Evolutionary conservation across 2,329 filamentous ascomycete species (phyloP), one percentile per base, ranked within the genome.

Genomic region (Trichoderma lentiforme): DNA sequence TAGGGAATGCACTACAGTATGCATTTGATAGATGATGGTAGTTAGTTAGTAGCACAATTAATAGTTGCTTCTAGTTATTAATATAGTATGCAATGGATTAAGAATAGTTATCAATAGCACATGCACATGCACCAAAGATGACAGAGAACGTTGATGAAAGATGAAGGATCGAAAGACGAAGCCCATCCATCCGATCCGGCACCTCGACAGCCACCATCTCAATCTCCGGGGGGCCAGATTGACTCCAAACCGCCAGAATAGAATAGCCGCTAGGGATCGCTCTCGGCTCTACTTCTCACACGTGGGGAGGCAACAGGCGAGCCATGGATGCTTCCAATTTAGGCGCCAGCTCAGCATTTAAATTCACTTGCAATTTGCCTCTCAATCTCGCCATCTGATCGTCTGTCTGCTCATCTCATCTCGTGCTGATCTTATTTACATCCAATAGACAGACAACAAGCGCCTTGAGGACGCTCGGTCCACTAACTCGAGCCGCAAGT

Each of bases 281-380:
- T 43, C 58, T 62, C 32, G 30, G 36, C 62, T 51, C 18, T 43
- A 24, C 24, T 21, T 26, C 3, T 26, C 24, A 28, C 64, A 67
- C 64, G 64, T 67, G 64, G 63, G 30, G 58, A 61, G 30, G 32
- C 30, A 24, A 14, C 12, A 28, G 34, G 43, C 43, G 18, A 32
- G 57, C 57, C 30, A 61, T 21, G 43, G 43, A 21, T 61, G 21
- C 24, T 67, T 43, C 34, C 32, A 36, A 70, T 70, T 62, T 70
- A 70, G 67, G 67, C 67, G 26, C 56, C 57, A 32, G 56, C 28
- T 32, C 53, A 43, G 39, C 39, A 70, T 36, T 51, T 69, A 57
- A 43, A 34, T 7, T 60, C 57, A 34, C 32, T 60, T 60, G 14
- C 7, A n/a, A 18, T 43, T 43, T 43, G 39, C 32, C 28, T 32